Conservation (phyloP, 805 yeast genomes). For the Ogataea neopini region DNA sequence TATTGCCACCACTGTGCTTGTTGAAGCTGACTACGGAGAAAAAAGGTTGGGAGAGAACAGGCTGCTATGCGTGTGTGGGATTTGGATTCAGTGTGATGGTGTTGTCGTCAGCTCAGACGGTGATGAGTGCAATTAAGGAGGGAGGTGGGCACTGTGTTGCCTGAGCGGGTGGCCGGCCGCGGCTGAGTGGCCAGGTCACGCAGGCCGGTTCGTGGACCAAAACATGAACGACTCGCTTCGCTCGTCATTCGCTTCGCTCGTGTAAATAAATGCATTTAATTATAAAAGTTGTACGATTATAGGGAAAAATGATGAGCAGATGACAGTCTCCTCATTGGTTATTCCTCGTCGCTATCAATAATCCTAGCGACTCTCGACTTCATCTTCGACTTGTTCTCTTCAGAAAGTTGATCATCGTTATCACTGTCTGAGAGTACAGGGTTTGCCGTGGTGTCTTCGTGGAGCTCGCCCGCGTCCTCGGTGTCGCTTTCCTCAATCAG, state of each 20-base stretch:
- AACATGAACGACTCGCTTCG: not conserved
- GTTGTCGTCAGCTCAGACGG: conserved; percentile 76
- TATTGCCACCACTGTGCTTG: conserved; percentile 84
- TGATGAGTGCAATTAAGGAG: conserved; percentile 45
- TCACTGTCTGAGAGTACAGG: too few species aligned
- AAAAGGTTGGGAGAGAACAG: conserved; percentile 45
- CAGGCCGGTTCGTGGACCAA: too few species aligned
- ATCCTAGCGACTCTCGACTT: not conserved
- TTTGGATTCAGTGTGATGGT: conserved; percentile 82
- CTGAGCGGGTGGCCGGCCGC: conserved; percentile 7
- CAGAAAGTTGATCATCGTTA: not conserved
- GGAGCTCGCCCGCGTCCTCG: too few species aligned
- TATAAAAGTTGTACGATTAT: too few species aligned
- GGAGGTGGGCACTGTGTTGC: conserved; percentile 52
- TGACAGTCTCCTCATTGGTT: not conserved
- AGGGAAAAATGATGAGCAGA: too few species aligned
- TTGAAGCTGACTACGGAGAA: conserved; percentile 59
- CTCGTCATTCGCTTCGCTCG: not conserved
- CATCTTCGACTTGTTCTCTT: not conserved
- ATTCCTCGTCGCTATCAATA: conserved; percentile 9
- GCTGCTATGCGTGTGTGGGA: conserved; percentile 58
- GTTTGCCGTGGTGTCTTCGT: too few species aligned
- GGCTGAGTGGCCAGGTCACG: not conserved
- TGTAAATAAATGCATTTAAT: too few species aligned
- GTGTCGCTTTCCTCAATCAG: too few species aligned